Base-by-base conservation (phyloP, 257 asterid genomes). In the Jacaranda copaia region DNA sequence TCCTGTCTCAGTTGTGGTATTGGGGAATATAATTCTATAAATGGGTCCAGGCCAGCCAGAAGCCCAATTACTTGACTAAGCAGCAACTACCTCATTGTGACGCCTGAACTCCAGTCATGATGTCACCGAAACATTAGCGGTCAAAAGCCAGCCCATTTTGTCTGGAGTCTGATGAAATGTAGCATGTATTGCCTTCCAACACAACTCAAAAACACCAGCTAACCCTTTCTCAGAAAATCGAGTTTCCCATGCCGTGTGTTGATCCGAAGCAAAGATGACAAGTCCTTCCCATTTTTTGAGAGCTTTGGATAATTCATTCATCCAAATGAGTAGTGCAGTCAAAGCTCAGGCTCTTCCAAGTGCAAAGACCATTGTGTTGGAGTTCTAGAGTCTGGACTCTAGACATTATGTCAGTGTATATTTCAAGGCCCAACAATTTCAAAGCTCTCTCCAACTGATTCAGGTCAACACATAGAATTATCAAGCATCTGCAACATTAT, bases 401-500 rank as follows among this genome's bases (percentile, higher is more conserved):
- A 13, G 8, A 48, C 11, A 48, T 3, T n/a, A 61, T 13, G 42
- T 60, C 36, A 13, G 15, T 25, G 61, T 73, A 73, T 48, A 61
- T 25, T 61, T 60, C 78, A 48, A 45, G 77, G 53, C 11, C 14
- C 11, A 8, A 48, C 14, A 48, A 48, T 8, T 48, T 39, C 46
- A 61, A 60, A 73, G 61, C 11, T 73, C 53, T 7, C 11, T 7
- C 12, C 53, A 6, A 48, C 12, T 7, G 58, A 73, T 73, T 61
- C 2, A 73, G 32, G 32, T 25, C 32, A 25, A 25, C 32, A 25
- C 32, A 25, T 25, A 25, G 32, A 25, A 25, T 2, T 25, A 25
- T 61, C 62, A 73, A 45, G 10, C 70, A 59, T 32, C 35, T 59
- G 61, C 78, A 73, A 61, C 8, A 52, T 73, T 65, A 52, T 40